These are phyloP conservation scores for Penicillium sclerotiorum DNA, from an alignment of 2,329 filamentous ascomycete genomes.

Conservation along the genomic window DNA sequence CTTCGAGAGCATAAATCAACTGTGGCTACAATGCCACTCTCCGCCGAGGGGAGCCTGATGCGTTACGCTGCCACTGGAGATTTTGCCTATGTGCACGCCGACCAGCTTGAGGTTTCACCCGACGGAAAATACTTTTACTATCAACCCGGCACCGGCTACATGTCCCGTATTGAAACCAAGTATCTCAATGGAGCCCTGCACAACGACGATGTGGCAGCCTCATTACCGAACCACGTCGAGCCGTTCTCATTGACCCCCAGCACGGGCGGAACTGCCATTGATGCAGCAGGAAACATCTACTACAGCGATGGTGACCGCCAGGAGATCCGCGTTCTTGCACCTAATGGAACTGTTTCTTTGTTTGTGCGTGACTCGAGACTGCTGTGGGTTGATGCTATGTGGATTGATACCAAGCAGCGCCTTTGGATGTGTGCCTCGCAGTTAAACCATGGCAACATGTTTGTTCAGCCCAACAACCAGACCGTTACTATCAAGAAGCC, in stretches of 20 bases:
- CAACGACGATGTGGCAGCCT: constrained; percentile 22
- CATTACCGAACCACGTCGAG: constrained; percentile 11
- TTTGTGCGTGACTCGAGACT: background rate
- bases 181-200: constrained; percentile 25
- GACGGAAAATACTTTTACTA: constrained; percentile 41
- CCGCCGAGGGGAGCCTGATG: background rate
- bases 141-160: constrained; percentile 39
- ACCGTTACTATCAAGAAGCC: background rate
- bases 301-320: constrained; percentile 27
- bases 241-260: constrained; percentile 38
- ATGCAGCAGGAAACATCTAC: constrained; percentile 43
- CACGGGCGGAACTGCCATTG: constrained; percentile 43
- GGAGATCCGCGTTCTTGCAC: background rate
- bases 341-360: constrained; percentile 1
- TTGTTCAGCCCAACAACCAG: background rate
- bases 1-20: background rate
- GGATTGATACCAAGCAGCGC: constrained; percentile 1
- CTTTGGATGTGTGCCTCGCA: constrained; percentile 10
- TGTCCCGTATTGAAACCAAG: constrained; percentile 38
- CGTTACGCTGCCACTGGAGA: background rate
- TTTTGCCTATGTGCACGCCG: background rate
- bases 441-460: background rate
- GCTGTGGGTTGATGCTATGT: constrained; percentile 8
- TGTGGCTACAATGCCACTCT: background rate
- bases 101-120: constrained; percentile 44